Base-by-base conservation (phyloP, 345 rosid species). In the Alliaria petiolata region DNA sequence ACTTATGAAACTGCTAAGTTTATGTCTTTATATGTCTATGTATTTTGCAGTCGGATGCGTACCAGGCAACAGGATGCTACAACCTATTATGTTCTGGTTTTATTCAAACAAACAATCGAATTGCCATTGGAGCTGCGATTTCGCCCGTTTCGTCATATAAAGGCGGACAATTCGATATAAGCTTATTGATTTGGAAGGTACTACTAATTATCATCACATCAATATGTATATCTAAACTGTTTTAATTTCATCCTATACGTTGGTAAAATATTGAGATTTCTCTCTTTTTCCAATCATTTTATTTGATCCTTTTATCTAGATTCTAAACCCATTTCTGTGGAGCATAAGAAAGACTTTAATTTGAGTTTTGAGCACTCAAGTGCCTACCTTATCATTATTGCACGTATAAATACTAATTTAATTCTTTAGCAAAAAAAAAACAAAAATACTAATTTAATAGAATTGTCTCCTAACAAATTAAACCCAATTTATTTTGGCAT, bases 81-180 rank as follows among this genome's bases (percentile, higher is more conserved):
- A 95, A 95, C 81, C 61, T 95, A 80, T 80, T 92, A 5, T 95
- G 99, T 71, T 89, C 99, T 4, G 99, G 99, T 44, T 95, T 95
- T 76, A 83, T 95, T 60, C 99, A 95, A 76, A 95, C 99, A 20
- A 91, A 87, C 72, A 95, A 76, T 71, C 78, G 82, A 69, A 83
- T 95, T 14, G 98, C 98, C 4, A 85, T 95, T 4, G 99, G 99
- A 38, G 99, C 99, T 33, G 96, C 98, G 4, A 95, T 95, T 72
- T 89, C 98, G 14, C 99, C 99, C 2, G 86, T 92, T 19, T 95
- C 99, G 0, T 75, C 92, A 0, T 92, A 87, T 71, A 72, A 38
- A n/a, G 99, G 90, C 0, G 98, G 99, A 11, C 99, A 95, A 63
- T 95, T 95, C 53, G 99, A 95, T 67, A 95, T 95, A 11, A 95